Base-by-base conservation (phyloP, 371 early-diverging fungal species). In the Lichtheimia ornata region DNA sequence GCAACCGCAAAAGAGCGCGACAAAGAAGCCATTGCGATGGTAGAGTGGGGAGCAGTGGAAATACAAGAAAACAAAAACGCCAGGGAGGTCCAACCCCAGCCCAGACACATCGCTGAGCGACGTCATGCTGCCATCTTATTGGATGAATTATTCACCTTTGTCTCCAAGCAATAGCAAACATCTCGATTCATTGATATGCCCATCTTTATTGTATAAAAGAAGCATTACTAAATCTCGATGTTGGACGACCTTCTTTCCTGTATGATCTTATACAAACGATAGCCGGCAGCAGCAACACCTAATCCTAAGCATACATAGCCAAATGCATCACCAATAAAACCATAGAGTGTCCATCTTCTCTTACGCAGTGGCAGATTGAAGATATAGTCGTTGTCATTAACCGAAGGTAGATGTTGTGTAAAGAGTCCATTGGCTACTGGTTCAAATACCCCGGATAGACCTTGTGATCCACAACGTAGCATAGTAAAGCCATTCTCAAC, bases 401-500 rank as follows among this genome's bases (percentile, higher is more conserved):
- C 52, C 2, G 76, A 71, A 1, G 82, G 70, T 18, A 77, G 69
- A 49, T 73, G 72, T 27, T 84, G 82, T 22, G 69, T 66, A 35
- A 72, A 72, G 9, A 78, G 62, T 12, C 76, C 77, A 20, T 81
- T 74, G 9, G 76, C 51, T 0, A 69, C 73, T 3, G 70, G 67
- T 41, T 79, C 81, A 69, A 69, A 84, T 2, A 81, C 70, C 25
- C 84, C 82, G 4, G 84, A 84, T 4, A 82, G 58, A 15, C 82
- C 77, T 66, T 80, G 73, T 2, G 81, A 75, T 4, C 76, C 77
- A 61, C 86, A 85, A 15, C 86, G 63, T 43, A 85, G 72, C 54
- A 77, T 51, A 0, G 81, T 80, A 42, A 84, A 71, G 0, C 86
- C 86, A 58, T 85, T 83, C 43, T 85, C 86, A 17, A 84, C 74